Base-by-base conservation (phyloP, 1,284 basidiomycete genomes). In the Trichosporon ovoides region DNA sequence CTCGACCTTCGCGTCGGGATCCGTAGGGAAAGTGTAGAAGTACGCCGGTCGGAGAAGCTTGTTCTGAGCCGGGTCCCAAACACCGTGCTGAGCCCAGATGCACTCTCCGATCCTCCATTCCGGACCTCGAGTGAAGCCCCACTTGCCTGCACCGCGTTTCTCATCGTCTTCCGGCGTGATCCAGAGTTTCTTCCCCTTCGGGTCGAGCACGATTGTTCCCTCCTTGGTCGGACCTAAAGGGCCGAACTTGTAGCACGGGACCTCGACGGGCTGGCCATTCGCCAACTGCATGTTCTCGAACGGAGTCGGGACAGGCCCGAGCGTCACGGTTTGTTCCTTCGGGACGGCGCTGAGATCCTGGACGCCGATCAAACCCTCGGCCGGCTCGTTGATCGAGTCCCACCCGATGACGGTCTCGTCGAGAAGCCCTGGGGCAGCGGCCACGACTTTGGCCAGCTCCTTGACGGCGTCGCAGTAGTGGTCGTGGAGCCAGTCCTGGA, bases 351-450 rank as follows among this genome's bases (percentile, higher is more conserved):
- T 83, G n/a, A 98, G 79, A 72, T 94, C 84, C 1, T 81, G 77
- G 73, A 87, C 86, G 1, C 89, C 89, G 50, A 89, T 83, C 58
- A 94, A 81, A 0, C 94, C 95, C 64, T 93, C 90, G 49, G 86
- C 87, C 0, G 95, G 94, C 76, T 98, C 95, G 74, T 98, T 98
- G 77, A 98, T 80, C 67, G 87, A 89, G 73, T 98, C 95, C 95
- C 95, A 98, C 0, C 95, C 95, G 57, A 98, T 86, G 22, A 98
- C 84, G 64, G 90, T 92, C 43, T 86, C 84, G 50, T 98, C 94
- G 24, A 88, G 77, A 18, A 98, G 78, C 0, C 86, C 87, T 22
- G 43, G 43, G 0, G 86, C 88, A 13, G 83, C 83, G 1, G 79
- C 77, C 43, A 98, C 88, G 24, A 83, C 82, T 68, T 89, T 83